Percentiles rank a stretch among this genome's conserved stretches.
phyloP scores from a whole-genome alignment of 768 basidiomycete species.

The Rickenella mellea region DNA sequence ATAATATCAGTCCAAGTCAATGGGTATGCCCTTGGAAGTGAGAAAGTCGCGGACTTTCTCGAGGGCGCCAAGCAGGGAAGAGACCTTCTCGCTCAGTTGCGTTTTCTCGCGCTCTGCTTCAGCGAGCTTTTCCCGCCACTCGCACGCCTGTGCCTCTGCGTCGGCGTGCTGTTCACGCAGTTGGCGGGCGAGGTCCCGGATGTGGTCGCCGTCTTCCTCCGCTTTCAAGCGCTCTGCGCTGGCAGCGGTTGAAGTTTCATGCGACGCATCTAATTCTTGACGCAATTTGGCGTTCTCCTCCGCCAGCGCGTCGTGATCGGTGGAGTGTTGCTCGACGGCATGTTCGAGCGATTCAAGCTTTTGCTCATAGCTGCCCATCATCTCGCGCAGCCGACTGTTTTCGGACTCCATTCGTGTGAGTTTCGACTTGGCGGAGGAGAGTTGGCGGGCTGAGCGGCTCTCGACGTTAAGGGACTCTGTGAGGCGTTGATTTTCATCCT shows the following conservation, averaged over 20 bases:
- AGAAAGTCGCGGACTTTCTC: conserved; percentile 1
- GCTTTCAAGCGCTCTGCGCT: too few species aligned
- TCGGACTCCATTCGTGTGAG: too few species aligned
- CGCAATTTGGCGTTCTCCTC: too few species aligned
- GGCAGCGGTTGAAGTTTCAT: too few species aligned
- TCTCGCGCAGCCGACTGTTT: neutral
- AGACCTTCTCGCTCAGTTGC: neutral
- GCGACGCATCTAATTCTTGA: too few species aligned
- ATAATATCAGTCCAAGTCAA: neutral
- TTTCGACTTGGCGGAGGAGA: too few species aligned
- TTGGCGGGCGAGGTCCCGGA: too few species aligned
- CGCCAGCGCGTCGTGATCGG: neutral
- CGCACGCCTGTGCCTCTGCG: neutral
- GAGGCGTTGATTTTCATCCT: too few species aligned
- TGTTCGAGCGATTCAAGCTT: neutral
- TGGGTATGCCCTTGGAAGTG: neutral
- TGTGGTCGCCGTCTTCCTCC: too few species aligned
- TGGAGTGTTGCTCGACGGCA: neutral
- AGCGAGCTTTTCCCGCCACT: neutral
- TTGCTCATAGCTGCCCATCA: neutral
- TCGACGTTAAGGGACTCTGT: too few species aligned
- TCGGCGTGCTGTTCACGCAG: neutral
- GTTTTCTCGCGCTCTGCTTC: neutral
- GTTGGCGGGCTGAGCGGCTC: too few species aligned
- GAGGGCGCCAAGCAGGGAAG: neutral